Percentiles rank a stretch among this genome's conserved stretches.
phyloP scores from a whole-genome alignment of 1,284 basidiomycete genomes.

The Veloboletus limbatus region DNA sequence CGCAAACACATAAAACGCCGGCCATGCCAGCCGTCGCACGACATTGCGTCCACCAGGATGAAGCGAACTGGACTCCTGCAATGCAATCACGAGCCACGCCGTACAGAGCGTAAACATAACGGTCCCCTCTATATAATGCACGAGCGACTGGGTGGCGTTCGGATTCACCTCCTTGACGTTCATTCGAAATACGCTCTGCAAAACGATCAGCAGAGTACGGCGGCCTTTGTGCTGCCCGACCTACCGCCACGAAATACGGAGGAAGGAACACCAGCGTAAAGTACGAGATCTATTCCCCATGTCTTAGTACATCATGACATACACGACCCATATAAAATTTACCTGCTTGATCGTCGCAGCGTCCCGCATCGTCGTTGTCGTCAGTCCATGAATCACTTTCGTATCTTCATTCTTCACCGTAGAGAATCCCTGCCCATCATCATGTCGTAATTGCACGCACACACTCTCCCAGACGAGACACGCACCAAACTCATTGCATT shows the following conservation, averaged over 20 bases:
- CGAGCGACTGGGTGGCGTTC: slow-evolving; percentile 30
- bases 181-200: slow-evolving; percentile 40
- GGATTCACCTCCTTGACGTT: slow-evolving; percentile 39
- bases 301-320: too few species aligned
- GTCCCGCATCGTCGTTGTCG: slow-evolving; percentile 38
- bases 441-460: neutral
- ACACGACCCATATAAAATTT: too few species aligned
- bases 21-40: slow-evolving; percentile 7
- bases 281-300: slow-evolving; percentile 16
- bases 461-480: neutral
- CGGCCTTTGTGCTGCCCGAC: too few species aligned
- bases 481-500: slow-evolving; percentile 51
- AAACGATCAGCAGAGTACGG: too few species aligned
- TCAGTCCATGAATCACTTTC: slow-evolving; percentile 15
- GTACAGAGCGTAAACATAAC: slow-evolving; percentile 44
- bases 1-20: slow-evolving; percentile 1
- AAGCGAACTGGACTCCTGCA: slow-evolving; percentile 9
- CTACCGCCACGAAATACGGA: slow-evolving; percentile 28
- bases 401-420: slow-evolving; percentile 46
- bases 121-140: slow-evolving; percentile 39
- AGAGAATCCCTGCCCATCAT: slow-evolving; percentile 39
- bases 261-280: slow-evolving; percentile 18
- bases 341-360: slow-evolving; percentile 48
- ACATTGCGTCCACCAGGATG: slow-evolving; percentile 1
- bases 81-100: slow-evolving; percentile 37